Evolutionary conservation across 345 rosid genomes (phyloP), one percentile per base, ranked within the genome.

Genomic region (Eucalyptus tenuipes): DNA sequence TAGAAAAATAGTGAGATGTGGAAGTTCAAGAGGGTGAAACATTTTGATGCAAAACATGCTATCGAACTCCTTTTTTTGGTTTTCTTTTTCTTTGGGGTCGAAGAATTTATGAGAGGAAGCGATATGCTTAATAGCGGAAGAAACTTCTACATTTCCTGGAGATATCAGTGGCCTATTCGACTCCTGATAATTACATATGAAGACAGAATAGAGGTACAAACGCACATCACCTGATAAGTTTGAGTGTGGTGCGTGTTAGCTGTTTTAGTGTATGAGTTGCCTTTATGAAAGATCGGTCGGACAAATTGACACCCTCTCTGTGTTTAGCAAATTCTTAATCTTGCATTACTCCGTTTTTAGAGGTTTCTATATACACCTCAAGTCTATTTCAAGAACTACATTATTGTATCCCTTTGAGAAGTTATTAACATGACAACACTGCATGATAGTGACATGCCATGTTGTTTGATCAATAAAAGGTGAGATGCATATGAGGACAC

Each of bases 211-310:
- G 29, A 75, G 84, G 42, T 75, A 22, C 84, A 75, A 40, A 40
- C 47, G 47, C 84, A 40, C 47, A 40, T 24, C 84, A 40, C 84
- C 47, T 12, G 20, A 68, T 9, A 33, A 68, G 44, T 68, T 68
- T 8, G 47, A 37, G 82, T 6, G 14, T 0, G 22, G 82, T 18
- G 82, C 11, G 8, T 24, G 8, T 3, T 33, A 33, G 44, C 81
- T 15, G 0, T 1, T 1, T 75, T 37, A 40, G 8, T 75, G 27
- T 40, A 18, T 33, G 25, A 33, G 47, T 75, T 0, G 5, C 29
- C 84, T 75, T 40, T 24, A 40, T 1, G 15, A 75, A 40, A 75
- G 6, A 20, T 75, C 47, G 24, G 47, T 40, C 5, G 84, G 29
- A 75, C 47, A 75, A 75, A 75, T 75, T 40, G 82, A 40, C 15